Evolutionary conservation across 257 asterid species (phyloP).

Genomic region (Solanum ahanhuiri): DNA sequence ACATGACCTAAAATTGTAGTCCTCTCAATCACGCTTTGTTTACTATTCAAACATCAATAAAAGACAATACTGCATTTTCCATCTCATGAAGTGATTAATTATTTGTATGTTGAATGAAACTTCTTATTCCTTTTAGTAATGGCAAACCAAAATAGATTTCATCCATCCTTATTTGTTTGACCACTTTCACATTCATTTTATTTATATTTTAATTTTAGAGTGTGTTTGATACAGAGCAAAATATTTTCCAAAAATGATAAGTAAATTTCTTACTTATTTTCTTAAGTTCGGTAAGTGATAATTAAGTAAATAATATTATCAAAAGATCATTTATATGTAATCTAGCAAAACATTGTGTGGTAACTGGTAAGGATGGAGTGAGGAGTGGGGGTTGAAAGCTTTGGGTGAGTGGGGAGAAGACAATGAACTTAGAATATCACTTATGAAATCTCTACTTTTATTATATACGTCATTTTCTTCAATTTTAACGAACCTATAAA

Average conservation of each 20-base stretch:
- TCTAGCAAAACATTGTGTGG: background rate
- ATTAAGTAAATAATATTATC: background rate
- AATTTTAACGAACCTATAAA: background rate
- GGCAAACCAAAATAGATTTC: background rate
- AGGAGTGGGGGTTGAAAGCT: background rate
- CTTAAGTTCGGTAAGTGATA: background rate
- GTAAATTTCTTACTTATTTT: no score
- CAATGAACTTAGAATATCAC: background rate
- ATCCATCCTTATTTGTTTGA: background rate
- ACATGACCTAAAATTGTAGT: background rate
- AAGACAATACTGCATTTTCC: background rate
- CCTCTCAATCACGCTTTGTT: background rate
- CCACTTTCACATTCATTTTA: background rate
- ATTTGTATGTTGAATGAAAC: background rate
- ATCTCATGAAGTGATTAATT: background rate
- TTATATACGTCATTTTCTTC: no score
- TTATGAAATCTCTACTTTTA: no score
- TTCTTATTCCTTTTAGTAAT: background rate
- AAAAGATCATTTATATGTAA: background rate
- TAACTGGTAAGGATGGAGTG: background rate
- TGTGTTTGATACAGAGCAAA: background rate
- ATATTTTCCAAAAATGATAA: no score
- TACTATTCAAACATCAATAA: background rate
- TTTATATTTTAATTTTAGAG: background rate
- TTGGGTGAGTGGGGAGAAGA: background rate